Conservation (phyloP, 2,329 filamentous ascomycete species). For the Nothophoma quercina region DNA sequence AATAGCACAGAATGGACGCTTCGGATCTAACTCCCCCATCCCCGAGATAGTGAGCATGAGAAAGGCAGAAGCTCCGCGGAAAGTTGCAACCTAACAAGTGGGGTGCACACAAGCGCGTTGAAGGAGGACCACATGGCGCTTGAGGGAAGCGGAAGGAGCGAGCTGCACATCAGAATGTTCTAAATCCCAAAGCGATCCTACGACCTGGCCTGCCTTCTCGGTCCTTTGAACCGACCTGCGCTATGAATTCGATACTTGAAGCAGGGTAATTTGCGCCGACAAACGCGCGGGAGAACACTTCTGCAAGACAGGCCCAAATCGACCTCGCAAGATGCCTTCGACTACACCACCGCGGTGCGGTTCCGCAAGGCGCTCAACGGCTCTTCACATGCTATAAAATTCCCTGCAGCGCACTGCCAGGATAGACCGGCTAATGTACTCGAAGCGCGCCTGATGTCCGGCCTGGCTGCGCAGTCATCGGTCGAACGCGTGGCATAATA, state of each 20-base stretch:
- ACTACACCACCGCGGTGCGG: too few species aligned
- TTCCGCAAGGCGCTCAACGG: too few species aligned
- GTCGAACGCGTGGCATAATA: neutral
- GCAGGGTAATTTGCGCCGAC: neutral
- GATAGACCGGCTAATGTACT: neutral
- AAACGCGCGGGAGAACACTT: too few species aligned
- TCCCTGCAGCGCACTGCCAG: neutral
- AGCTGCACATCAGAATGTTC: constrained; percentile 10
- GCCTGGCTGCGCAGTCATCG: neutral
- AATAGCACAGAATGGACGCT: neutral
- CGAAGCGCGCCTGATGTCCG: neutral
- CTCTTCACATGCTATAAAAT: too few species aligned
- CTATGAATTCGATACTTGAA: neutral
- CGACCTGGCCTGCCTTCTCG: too few species aligned
- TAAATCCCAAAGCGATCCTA: constrained; percentile 9
- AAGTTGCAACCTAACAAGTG: constrained; percentile 6
- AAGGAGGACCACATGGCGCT: constrained; percentile 2
- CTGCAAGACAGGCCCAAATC: too few species aligned
- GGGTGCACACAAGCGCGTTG: constrained; percentile 14
- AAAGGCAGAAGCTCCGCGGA: constrained; percentile 4
- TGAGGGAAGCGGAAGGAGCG: constrained; percentile 15
- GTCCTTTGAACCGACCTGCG: neutral
- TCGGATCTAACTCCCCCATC: constrained; percentile 2
- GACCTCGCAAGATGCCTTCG: too few species aligned
- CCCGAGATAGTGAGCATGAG: neutral